Evolutionary conservation across 495 filamentous ascomycete genomes (phyloP).

Genomic region (Pyrenopolyporus hunteri): DNA sequence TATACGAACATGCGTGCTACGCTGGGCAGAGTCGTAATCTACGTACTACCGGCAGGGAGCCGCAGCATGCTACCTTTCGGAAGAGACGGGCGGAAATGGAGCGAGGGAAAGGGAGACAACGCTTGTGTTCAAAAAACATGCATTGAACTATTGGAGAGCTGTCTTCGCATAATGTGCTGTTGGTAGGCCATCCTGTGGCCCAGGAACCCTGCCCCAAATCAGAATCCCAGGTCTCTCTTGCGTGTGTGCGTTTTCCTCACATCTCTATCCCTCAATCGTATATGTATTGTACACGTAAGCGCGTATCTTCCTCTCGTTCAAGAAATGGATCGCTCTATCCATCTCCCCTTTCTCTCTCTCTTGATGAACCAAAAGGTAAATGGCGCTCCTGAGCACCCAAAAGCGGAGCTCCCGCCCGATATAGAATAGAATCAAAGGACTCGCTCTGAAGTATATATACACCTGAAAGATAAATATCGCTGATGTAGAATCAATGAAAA

Average conservation of each 20-base stretch:
- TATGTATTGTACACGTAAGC: not conserved
- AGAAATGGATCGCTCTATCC: not conserved
- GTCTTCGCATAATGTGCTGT: not conserved
- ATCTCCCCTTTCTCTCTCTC: not conserved
- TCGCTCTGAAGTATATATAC: not conserved
- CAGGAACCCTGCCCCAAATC: not conserved
- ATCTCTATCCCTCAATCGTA: not conserved
- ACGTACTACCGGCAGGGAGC: not conserved
- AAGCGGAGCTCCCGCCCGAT: not conserved
- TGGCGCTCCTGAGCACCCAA: not conserved
- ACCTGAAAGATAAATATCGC: conserved; percentile 1
- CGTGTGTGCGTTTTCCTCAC: not conserved
- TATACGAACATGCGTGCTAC: not conserved
- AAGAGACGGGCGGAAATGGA: not conserved
- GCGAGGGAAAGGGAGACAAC: too few species aligned
- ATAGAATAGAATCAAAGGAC: not conserved
- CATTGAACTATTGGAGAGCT: not conserved
- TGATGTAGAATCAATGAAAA: not conserved
- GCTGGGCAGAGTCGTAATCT: not conserved
- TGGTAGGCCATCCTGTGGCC: not conserved
- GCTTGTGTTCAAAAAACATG: not conserved
- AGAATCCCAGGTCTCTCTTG: not conserved
- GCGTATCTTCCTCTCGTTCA: not conserved
- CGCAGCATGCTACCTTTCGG: not conserved
- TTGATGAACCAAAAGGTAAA: not conserved